A percentile compares a stretch with the other conserved stretches of the same genome.
These are phyloP conservation scores for Penicillium malachiteum DNA, from an alignment of 495 filamentous ascomycete genomes.

Conservation along the genomic window DNA sequence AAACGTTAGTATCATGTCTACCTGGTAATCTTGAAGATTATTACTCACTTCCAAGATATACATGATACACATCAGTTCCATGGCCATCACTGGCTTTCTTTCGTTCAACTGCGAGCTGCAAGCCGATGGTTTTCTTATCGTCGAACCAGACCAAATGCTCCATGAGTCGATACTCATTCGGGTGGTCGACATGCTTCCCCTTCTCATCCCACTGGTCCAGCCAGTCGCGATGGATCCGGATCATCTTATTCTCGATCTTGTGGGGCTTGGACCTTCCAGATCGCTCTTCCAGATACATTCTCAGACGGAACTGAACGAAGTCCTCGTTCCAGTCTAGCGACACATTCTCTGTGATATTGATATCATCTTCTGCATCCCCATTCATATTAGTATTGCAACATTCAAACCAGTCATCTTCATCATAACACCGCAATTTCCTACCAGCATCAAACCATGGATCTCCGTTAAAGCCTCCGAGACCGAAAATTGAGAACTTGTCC, in stretches of 20 bases:
- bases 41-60: neutral
- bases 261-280: neutral
- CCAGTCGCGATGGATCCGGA: neutral
- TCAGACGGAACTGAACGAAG: constrained; percentile 7
- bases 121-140: neutral
- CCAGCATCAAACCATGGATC: neutral
- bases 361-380: neutral
- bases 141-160: constrained; percentile 2
- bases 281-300: neutral
- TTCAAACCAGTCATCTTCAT: neutral
- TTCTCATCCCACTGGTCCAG: neutral
- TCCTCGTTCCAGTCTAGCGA: constrained; percentile 1
- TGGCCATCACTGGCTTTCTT: neutral
- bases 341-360: neutral
- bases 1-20: neutral
- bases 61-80: neutral
- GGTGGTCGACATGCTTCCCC: neutral
- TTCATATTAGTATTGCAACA: neutral
- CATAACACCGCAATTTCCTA: neutral
- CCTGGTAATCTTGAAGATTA: neutral
- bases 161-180: neutral
- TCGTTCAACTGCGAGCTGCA: neutral
- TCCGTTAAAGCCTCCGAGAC: neutral
- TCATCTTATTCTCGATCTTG: neutral
- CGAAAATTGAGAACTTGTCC: neutral